Evolutionary conservation across 495 filamentous ascomycete species (phyloP).

Genomic region (Cudoniella acicularis): DNA sequence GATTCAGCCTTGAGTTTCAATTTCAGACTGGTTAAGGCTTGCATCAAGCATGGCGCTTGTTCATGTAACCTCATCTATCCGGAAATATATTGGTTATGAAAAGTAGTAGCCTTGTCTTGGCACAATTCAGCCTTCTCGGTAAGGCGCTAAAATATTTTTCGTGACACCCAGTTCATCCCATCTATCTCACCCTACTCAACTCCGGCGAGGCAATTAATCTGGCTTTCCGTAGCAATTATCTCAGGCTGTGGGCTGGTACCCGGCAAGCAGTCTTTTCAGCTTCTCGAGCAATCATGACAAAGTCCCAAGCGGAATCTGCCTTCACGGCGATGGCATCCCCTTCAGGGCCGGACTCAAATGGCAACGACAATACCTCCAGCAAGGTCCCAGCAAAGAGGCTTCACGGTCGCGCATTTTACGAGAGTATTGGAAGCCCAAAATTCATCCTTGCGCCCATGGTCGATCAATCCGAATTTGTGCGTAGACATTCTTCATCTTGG

Average conservation of each 20-base stretch:
- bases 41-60: too few relatives aligned
- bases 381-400: slow-evolving; percentile 47
- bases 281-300: slow-evolving; percentile 14
- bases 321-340: slow-evolving; percentile 10
- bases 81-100: background rate
- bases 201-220: slow-evolving; percentile 4
- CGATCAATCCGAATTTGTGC: slow-evolving; percentile 93
- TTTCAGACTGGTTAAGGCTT: too few relatives aligned
- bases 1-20: too few relatives aligned
- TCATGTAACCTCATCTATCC: background rate
- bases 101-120: slow-evolving; percentile 8
- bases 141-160: slow-evolving; percentile 20
- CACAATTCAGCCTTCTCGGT: slow-evolving; percentile 15
- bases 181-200: slow-evolving; percentile 1
- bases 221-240: slow-evolving; percentile 7
- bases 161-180: background rate
- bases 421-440: slow-evolving; percentile 87
- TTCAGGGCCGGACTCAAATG: background rate
- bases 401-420: slow-evolving; percentile 83
- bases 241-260: slow-evolving; percentile 27
- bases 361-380: background rate
- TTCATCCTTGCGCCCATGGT: slow-evolving; percentile 96
- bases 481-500: slow-evolving; percentile 25
- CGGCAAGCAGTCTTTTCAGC: slow-evolving; percentile 8
- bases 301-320: slow-evolving; percentile 13